Evolutionary conservation across 2,329 filamentous ascomycete genomes (phyloP).

Genomic region (Drechslerella coelobrocha): DNA sequence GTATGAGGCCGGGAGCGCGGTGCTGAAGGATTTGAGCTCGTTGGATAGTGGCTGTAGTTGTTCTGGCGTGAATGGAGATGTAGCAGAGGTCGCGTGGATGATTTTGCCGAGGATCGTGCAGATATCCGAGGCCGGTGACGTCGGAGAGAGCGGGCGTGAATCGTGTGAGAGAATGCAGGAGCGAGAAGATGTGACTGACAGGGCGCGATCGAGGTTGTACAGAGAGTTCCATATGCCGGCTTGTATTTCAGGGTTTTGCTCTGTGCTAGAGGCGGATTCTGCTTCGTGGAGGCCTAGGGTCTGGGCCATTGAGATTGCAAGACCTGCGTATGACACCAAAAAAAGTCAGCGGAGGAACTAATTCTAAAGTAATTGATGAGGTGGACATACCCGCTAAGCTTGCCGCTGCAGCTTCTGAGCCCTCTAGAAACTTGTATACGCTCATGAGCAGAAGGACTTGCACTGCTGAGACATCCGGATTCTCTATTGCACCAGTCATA

Average conservation of each 20-base stretch:
- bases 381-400: conserved; percentile 27
- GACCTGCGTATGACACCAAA: too few relatives aligned
- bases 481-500: conserved; percentile 32
- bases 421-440: conserved; percentile 41
- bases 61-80: conserved; percentile 26
- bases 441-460: conserved; percentile 32
- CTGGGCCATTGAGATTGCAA: conserved; percentile 46
- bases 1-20: conserved; percentile 12
- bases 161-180: conserved; percentile 23
- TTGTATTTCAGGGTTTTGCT: conserved; percentile 10
- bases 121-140: conserved; percentile 18
- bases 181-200: conserved; percentile 28
- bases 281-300: conserved; percentile 35
- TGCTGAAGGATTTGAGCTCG: conserved; percentile 37
- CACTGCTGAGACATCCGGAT: conserved; percentile 32
- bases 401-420: conserved; percentile 18
- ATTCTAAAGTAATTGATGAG: not conserved
- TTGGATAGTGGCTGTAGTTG: conserved; percentile 37
- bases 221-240: conserved; percentile 41
- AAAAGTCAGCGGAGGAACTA: not conserved
- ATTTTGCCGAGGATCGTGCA: conserved; percentile 34
- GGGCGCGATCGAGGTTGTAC: conserved; percentile 35
- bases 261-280: not conserved
- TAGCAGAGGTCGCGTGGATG: conserved; percentile 28
- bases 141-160: conserved; percentile 8